Base-by-base conservation (phyloP, 2,329 filamentous ascomycete genomes). In the Cordyceps javanica region DNA sequence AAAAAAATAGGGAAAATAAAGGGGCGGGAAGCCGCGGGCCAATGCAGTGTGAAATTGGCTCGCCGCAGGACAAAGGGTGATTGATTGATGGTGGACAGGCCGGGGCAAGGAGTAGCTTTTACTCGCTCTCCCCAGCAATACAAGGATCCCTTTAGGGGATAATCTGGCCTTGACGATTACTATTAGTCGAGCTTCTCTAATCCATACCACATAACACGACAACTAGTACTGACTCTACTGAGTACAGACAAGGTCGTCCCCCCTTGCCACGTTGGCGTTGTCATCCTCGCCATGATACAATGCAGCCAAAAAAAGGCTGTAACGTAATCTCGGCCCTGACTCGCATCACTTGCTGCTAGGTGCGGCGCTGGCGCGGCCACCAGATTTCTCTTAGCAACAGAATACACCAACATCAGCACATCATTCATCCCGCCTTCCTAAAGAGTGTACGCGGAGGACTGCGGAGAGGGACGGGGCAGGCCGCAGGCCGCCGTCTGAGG, bases 41-140 rank as follows among this genome's bases (percentile, higher is more conserved):
- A 32, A 42, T 23, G 50, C 50, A 53, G 36, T 26, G 28, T 41
- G 36, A 42, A 42, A 55, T 55, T 38, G 41, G 39, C 13, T 19
- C 13, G 30, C 38, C 41, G 34, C 49, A 28, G 50, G n/a, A 38
- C 48, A 52, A 52, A 52, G 49, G n/a, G n/a, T n/a, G n/a, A n/a
- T n/a, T n/a, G n/a, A n/a, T n/a, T n/a, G n/a, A 39, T 21, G 28
- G 39, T n/a, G 39, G 45, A 45, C 51, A 54, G 39, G 30, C 41
- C 51, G 42, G 16, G 14, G 14, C 45, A 32, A 23, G 28, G 32
- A 14, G 28, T 28, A 34, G 45, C 45, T 49, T n/a, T n/a, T n/a
- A n/a, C n/a, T 25, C 38, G 50, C 38, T 23, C 50, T 41, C 51
- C 51, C 39, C 39, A 28, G 23, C 28, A 25, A 34, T 44, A 26